phyloP scores from a whole-genome alignment of 176 grass and related monocot species.

The bread wheat (Triticum aestivum) region IWGSC_CS_RefSeq_v2.1 NC_057811.1:322929599-322930098 shows the following conservation, averaged over 20 bases:
- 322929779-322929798: constrained; percentile 31
- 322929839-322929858: constrained; percentile 61
- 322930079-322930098: constrained; percentile 91
- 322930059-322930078: constrained; percentile 73
- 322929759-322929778: constrained; percentile 38
- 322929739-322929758: constrained; percentile 28
- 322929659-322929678: constrained; percentile 93
- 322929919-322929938: constrained; percentile 62
- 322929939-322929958: constrained; percentile 57
- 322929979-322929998: constrained; percentile 98
- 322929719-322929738: constrained; percentile 48
- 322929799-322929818: constrained; percentile 42
- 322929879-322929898: constrained; percentile 79
- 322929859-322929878: constrained; percentile 43
- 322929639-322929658: constrained; percentile 89
- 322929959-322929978: constrained; percentile 80
- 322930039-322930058: constrained; percentile 70
- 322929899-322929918: constrained; percentile 87
- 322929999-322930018: constrained; percentile 92
- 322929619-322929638: constrained; percentile 95
- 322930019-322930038: constrained; percentile 99
- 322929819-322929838: constrained; percentile 48
- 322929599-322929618: constrained; percentile 88
- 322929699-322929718: constrained; percentile 84
- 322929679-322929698: constrained; percentile 64